Percentiles rank a stretch among this genome's conserved stretches.
These are phyloP conservation scores for Claviceps cyperi DNA, from an alignment of 2,329 filamentous ascomycete species.

Conservation along the genomic window DNA sequence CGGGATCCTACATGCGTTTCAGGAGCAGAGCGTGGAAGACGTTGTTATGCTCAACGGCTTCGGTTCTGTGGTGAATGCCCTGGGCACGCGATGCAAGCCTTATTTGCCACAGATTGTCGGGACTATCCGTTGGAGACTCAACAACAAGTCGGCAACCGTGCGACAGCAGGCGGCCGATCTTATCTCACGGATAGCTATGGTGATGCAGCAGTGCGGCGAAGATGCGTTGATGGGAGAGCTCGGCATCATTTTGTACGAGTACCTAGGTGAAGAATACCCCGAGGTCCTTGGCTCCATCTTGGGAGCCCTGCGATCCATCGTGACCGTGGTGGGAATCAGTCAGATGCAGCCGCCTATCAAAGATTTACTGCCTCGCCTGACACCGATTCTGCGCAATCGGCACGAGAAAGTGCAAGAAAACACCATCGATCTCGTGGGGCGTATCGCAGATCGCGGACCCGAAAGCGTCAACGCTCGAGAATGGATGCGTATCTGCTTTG, in stretches of 20 bases:
- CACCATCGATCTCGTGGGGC: slow-evolving; percentile 92
- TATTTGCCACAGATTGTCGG: slow-evolving; percentile 95
- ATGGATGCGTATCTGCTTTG: slow-evolving; percentile 99
- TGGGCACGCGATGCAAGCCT: slow-evolving; percentile 86
- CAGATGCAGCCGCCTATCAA: slow-evolving; percentile 98
- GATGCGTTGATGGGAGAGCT: slow-evolving; percentile 93
- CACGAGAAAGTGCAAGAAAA: slow-evolving; percentile 99
- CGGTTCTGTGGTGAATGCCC: slow-evolving; percentile 89
- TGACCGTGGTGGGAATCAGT: slow-evolving; percentile 93
- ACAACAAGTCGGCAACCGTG: slow-evolving; percentile 95
- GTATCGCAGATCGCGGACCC: slow-evolving; percentile 91
- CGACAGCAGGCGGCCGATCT: slow-evolving; percentile 94
- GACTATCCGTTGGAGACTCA: slow-evolving; percentile 89
- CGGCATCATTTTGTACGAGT: slow-evolving; percentile 89
- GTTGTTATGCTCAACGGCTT: slow-evolving; percentile 95
- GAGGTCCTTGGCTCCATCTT: slow-evolving; percentile 95
- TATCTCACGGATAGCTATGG: slow-evolving; percentile 92
- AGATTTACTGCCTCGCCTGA: slow-evolving; percentile 84
- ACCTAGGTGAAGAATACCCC: slow-evolving; percentile 94
- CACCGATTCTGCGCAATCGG: slow-evolving; percentile 93
- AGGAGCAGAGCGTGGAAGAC: slow-evolving; percentile 95
- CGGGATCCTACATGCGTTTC: slow-evolving; percentile 89
- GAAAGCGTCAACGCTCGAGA: slow-evolving; percentile 94
- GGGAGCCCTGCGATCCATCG: slow-evolving; percentile 85
- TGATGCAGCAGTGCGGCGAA: slow-evolving; percentile 97